Evolutionary conservation across 208 protist species (phyloP).

Genomic region (Leishmania braziliensis): DNA sequence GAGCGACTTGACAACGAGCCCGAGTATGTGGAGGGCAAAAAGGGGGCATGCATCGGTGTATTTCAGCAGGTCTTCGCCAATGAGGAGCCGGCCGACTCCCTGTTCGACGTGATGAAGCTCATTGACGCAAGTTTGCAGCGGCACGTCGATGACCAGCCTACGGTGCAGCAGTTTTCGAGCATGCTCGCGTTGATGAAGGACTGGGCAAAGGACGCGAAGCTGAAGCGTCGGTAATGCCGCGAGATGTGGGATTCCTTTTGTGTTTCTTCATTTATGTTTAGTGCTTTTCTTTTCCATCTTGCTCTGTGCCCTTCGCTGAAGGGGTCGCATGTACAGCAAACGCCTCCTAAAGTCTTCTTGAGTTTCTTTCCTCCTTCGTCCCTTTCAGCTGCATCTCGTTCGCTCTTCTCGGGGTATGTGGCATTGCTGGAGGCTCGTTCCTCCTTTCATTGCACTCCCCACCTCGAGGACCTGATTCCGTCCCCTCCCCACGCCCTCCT

Average conservation of each 20-base stretch:
- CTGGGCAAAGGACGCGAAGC: conserved; percentile 92
- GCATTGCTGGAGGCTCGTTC: background rate
- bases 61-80: conserved; percentile 96
- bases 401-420: background rate
- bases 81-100: conserved; percentile 79
- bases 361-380: background rate
- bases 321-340: background rate
- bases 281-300: background rate
- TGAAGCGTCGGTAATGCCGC: conserved; percentile 48
- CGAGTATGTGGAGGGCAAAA: conserved; percentile 97
- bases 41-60: conserved; percentile 95
- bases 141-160: conserved; percentile 53
- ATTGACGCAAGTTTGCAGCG: conserved; percentile 86
- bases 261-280: background rate
- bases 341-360: background rate
- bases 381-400: background rate
- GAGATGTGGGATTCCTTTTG: background rate
- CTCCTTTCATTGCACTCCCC: background rate
- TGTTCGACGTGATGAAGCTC: conserved; percentile 88
- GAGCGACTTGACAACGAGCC: conserved; percentile 94
- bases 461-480: background rate
- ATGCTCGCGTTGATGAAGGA: conserved; percentile 94
- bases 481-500: background rate
- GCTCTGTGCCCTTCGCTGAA: background rate
- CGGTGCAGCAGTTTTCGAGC: conserved; percentile 75